These are phyloP conservation scores for Diplogelasinospora grovesii DNA, from an alignment of 495 filamentous ascomycete genomes.

Conservation along the genomic window DNA sequence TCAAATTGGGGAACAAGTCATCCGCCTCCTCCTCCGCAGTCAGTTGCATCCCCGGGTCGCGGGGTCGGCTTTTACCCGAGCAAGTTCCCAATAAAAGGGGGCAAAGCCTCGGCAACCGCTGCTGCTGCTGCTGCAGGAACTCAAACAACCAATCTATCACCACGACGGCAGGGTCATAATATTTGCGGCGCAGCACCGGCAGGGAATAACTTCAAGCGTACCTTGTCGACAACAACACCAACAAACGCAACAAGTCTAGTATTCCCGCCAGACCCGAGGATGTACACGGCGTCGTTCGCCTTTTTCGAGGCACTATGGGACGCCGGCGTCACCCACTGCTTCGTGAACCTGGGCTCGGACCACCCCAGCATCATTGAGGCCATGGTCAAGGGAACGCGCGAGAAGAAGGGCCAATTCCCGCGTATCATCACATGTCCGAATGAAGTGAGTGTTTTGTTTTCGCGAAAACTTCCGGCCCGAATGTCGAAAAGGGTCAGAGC, in stretches of 20 bases:
- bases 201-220: too few relatives aligned
- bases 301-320: constrained; percentile 97
- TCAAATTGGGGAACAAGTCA: too few relatives aligned
- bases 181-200: too few relatives aligned
- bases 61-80: too few relatives aligned
- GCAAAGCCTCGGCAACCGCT: too few relatives aligned
- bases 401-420: constrained; percentile 63
- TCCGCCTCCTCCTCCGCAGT: too few relatives aligned
- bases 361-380: constrained; percentile 90
- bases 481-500: background rate
- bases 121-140: too few relatives aligned
- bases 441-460: constrained; percentile 56
- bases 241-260: too few relatives aligned
- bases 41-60: too few relatives aligned
- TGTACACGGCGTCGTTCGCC: constrained; percentile 55
- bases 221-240: constrained; percentile 1
- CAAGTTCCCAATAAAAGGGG: too few relatives aligned
- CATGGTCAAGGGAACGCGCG: constrained; percentile 80
- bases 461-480: background rate
- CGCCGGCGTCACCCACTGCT: constrained; percentile 81
- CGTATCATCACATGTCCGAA: constrained; percentile 90
- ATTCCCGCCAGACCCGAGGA: constrained; percentile 22
- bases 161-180: too few relatives aligned
- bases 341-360: constrained; percentile 93
- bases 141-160: too few relatives aligned